Evolutionary conservation across 73 alveolate genomes (phyloP), one percentile per base, ranked within the genome.

Genomic region (Loxodes magnus): DNA sequence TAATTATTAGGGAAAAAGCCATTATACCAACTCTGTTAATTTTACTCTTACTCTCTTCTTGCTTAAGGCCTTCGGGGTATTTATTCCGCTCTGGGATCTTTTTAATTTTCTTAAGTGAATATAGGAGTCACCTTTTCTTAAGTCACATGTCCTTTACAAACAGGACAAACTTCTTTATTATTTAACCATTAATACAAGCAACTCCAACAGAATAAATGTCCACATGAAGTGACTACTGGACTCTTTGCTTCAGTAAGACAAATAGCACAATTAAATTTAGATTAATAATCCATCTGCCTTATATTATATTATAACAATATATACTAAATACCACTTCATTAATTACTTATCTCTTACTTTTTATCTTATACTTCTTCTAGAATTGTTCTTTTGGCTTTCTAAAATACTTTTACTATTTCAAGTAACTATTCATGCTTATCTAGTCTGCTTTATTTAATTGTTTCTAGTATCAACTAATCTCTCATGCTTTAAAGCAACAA

Each of bases 201-300:
- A 5, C 61, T 44, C 89, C 88, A 79, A 33, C 93, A 79, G 44
- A 49, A 79, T 43, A 79, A 41, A 67, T 79, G 93, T n/a, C 93
- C 93, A 43, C 93, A 79, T 49, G 43, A 54, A 10, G 93, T 74
- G 26, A 79, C 72, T 42, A 79, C 79, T 5, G 93, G 89, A 21
- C 74, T 85, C 33, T 43, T 41, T n/a, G 88, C 84, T 20, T 51
- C 38, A 5, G 57, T 77, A 24, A 67, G 33, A 51, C 93, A 79
- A n/a, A 79, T 75, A 14, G 64, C 39, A 29, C 93, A 79, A 44
- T 75, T 84, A 67, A 79, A 79, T 35, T 51, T 64, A 27, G 56
- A 27, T 23, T 54, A 50, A 33, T 43, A 16, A 14, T 36, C 2
- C 53, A 36, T 64, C n/a, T 56, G n/a, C n/a, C n/a, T n/a, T n/a